These are phyloP conservation scores for Boletus pseudopeckii DNA, from an alignment of 768 basidiomycete species.

Conservation along the genomic window DNA sequence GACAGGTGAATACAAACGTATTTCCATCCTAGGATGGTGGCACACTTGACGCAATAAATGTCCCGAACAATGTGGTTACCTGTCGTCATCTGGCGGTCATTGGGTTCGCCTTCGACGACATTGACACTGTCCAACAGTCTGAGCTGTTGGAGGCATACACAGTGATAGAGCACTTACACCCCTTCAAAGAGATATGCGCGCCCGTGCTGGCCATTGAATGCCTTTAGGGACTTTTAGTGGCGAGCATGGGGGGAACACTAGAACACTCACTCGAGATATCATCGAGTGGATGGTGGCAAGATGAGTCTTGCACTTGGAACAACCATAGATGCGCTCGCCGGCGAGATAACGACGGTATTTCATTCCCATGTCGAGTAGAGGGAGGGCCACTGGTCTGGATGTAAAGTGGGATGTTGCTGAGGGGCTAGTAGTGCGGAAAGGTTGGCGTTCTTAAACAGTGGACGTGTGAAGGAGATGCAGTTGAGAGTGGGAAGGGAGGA, in stretches of 20 bases:
- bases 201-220: conserved; percentile 96
- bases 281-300: conserved; percentile 89
- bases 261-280: conserved; percentile 72
- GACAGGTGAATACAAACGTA: conserved; percentile 53
- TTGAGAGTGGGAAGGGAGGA: conserved; percentile 6
- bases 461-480: conserved; percentile 29
- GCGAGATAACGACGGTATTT: conserved; percentile 83
- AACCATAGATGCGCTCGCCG: conserved; percentile 85
- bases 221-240: conserved; percentile 46
- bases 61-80: conserved; percentile 96
- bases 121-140: conserved; percentile 64
- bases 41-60: conserved; percentile 91
- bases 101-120: conserved; percentile 82
- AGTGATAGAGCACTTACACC: conserved; percentile 59
- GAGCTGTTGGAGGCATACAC: conserved; percentile 10
- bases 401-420: conserved; percentile 2
- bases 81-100: conserved; percentile 94
- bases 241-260: neutral
- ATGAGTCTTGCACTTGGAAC: conserved; percentile 83
- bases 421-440: neutral
- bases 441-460: conserved; percentile 22
- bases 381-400: neutral
- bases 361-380: conserved; percentile 67
- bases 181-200: conserved; percentile 91
- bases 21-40: conserved; percentile 92